Percentiles rank a stretch among this genome's conserved stretches.
phyloP scores from a whole-genome alignment of 768 basidiomycete species.

The Pisolithus marmoratus region DNA sequence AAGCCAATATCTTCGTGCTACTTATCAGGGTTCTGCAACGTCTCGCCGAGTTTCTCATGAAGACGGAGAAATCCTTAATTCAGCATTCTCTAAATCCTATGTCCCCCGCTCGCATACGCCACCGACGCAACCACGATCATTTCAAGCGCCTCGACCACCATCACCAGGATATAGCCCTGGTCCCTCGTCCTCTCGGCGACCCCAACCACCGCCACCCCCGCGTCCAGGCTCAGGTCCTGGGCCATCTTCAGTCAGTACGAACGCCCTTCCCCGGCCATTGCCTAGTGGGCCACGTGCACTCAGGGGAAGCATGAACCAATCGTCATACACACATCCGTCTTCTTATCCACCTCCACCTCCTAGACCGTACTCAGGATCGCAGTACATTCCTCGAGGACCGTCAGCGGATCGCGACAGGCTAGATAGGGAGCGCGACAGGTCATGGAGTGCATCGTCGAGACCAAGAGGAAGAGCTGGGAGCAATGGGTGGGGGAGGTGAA shows the following conservation, averaged over 20 bases:
- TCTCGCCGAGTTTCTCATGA: slow-evolving; percentile 38
- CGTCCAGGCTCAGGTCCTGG: slow-evolving; percentile 21
- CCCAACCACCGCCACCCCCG: slow-evolving; percentile 24
- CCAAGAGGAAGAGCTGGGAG: slow-evolving; percentile 31
- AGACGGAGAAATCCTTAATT: slow-evolving; percentile 46
- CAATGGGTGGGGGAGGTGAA: slow-evolving; percentile 31
- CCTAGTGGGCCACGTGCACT: slow-evolving; percentile 39
- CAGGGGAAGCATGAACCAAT: slow-evolving; percentile 21
- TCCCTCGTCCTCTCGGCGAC: slow-evolving; percentile 14
- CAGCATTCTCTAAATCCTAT: slow-evolving; percentile 31
- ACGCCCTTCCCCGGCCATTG: slow-evolving; percentile 26
- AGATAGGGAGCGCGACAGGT: slow-evolving; percentile 42
- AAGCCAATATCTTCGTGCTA: background rate
- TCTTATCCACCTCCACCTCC: slow-evolving; percentile 12
- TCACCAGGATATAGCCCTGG: slow-evolving; percentile 22
- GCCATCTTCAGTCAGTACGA: slow-evolving; percentile 14
- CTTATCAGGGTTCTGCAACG: slow-evolving; percentile 6
- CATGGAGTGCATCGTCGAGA: slow-evolving; percentile 22
- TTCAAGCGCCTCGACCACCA: slow-evolving; percentile 24
- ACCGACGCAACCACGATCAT: slow-evolving; percentile 45
- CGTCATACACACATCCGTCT: slow-evolving; percentile 7
- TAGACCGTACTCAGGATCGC: slow-evolving; percentile 23
- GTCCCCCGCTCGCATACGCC: slow-evolving; percentile 38
- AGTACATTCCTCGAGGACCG: slow-evolving; percentile 44
- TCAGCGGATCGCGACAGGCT: slow-evolving; percentile 46